Conservation (phyloP, 2,329 filamentous ascomycete species). For the Elsinoe batatas region DNA sequence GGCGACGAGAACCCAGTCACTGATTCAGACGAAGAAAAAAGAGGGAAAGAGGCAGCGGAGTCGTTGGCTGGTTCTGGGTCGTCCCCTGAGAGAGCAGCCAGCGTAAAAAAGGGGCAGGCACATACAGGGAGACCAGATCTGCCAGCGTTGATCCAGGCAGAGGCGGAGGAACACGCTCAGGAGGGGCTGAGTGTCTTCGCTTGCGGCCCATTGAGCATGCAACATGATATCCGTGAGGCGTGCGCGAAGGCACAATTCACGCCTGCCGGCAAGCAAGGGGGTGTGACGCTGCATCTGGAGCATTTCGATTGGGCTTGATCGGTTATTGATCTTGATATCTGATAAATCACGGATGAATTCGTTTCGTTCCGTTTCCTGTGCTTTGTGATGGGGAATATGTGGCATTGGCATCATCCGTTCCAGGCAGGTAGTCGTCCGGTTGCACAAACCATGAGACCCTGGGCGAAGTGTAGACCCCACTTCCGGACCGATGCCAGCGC, state of each 20-base stretch:
- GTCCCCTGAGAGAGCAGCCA: conserved; percentile 18
- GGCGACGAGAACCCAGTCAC: neutral
- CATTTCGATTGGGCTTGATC: conserved; percentile 36
- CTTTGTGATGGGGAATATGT: neutral
- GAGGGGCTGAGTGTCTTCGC: conserved; percentile 29
- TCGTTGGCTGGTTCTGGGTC: neutral
- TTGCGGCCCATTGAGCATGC: conserved; percentile 39
- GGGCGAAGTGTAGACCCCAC: neutral
- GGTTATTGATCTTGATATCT: neutral
- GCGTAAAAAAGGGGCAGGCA: conserved; percentile 15
- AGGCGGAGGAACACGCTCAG: conserved; percentile 17
- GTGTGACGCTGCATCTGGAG: conserved; percentile 40
- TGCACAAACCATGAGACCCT: neutral
- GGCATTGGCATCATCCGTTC: neutral
- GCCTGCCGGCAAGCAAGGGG: conserved; percentile 25
- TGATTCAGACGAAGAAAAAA: neutral
- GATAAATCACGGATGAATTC: too few species aligned
- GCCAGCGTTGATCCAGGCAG: conserved; percentile 21
- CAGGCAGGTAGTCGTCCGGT: neutral
- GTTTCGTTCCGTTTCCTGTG: too few species aligned
- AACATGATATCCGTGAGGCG: conserved; percentile 39
- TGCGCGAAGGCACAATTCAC: conserved; percentile 35
- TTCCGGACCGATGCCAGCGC: neutral
- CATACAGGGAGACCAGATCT: conserved; percentile 28
- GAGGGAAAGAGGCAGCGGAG: neutral